Evolutionary conservation across 1,284 basidiomycete species (phyloP).

Genomic region (Trichosporon coremiiforme): DNA sequence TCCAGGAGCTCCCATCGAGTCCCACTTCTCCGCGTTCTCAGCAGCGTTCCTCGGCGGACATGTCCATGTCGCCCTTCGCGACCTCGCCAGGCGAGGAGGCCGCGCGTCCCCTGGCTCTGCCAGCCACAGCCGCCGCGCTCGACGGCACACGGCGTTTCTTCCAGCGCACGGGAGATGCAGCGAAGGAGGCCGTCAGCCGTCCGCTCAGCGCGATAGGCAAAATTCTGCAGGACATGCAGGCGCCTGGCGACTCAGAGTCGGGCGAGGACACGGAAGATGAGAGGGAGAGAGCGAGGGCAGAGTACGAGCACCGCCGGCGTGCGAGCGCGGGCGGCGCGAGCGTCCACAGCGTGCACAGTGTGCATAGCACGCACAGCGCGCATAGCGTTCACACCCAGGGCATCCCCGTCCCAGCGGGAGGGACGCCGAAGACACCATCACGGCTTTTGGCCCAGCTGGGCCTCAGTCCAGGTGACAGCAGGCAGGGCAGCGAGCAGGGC

Average conservation of each 20-base stretch:
- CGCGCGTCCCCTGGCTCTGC: conserved; percentile 71
- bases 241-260: conserved; percentile 56
- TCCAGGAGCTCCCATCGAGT: conserved; percentile 65
- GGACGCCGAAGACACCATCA: no score
- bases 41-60: conserved; percentile 34
- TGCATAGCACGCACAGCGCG: background rate
- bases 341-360: background rate
- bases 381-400: background rate
- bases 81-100: conserved; percentile 73
- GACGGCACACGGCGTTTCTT: conserved; percentile 75
- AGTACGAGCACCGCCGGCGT: conserved; percentile 39
- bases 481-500: conserved; percentile 19
- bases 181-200: conserved; percentile 71
- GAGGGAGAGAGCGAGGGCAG: conserved; percentile 32
- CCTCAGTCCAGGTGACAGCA: conserved; percentile 22
- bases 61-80: conserved; percentile 49
- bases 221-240: conserved; percentile 66
- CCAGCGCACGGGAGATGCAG: conserved; percentile 76
- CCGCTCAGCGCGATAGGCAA: conserved; percentile 82
- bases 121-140: conserved; percentile 65
- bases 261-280: conserved; percentile 27
- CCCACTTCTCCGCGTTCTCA: conserved; percentile 34
- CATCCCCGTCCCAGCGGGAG: conserved; percentile 16
- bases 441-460: no score
- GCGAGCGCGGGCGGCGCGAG: conserved; percentile 9